phyloP scores from a whole-genome alignment of 1,284 basidiomycete genomes.

The Phellopilus nigrolimitatus region DNA sequence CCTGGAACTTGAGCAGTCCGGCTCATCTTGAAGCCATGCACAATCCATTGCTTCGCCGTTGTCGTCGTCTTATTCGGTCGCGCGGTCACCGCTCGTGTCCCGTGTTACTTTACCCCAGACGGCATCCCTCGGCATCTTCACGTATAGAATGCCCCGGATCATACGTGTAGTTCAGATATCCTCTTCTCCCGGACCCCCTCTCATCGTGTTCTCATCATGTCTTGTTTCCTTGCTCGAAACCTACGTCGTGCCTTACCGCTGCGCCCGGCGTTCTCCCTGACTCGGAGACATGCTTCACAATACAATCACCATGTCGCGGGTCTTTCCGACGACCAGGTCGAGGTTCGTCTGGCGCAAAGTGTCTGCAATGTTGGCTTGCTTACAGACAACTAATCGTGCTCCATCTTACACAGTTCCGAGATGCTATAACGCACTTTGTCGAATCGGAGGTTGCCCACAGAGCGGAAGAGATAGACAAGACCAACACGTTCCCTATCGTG shows the following conservation, averaged over 20 bases:
- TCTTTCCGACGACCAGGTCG: slow-evolving; percentile 78
- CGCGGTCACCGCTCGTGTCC: too few species aligned
- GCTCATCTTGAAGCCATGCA: too few species aligned
- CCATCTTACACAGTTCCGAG: slow-evolving; percentile 57
- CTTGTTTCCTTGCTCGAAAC: neutral
- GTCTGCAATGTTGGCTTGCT: neutral
- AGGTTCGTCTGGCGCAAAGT: slow-evolving; percentile 46
- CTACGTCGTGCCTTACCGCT: neutral
- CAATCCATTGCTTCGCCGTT: too few species aligned
- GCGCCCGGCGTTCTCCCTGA: neutral
- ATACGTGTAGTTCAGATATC: too few species aligned
- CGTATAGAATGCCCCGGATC: too few species aligned
- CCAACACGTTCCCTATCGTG: slow-evolving; percentile 74
- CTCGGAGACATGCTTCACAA: slow-evolving; percentile 44
- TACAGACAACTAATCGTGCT: neutral
- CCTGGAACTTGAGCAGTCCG: too few species aligned
- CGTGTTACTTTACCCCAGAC: too few species aligned
- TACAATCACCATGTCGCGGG: slow-evolving; percentile 79
- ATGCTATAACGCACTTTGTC: slow-evolving; percentile 74
- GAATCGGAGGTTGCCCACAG: slow-evolving; percentile 76
- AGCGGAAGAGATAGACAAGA: slow-evolving; percentile 80
- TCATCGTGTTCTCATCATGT: too few species aligned
- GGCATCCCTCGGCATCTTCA: too few species aligned
- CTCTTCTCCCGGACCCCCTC: neutral
- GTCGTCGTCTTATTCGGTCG: too few species aligned